phyloP scores from a whole-genome alignment of 441 rosid genomes.

The Viola pubescens region DNA sequence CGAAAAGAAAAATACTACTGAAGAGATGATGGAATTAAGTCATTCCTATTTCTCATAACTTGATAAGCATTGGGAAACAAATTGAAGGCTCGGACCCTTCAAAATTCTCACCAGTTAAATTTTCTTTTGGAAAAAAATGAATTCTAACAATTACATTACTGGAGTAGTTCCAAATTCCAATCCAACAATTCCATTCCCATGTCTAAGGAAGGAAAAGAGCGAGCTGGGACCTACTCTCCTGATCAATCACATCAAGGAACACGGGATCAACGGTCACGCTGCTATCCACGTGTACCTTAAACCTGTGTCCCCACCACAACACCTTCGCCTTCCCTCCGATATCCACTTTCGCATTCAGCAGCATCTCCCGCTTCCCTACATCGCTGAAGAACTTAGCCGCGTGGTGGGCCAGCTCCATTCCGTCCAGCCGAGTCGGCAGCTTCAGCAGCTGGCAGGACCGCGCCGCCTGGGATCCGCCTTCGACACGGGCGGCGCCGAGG shows the following conservation, averaged over 20 bases:
- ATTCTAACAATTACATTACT: not conserved
- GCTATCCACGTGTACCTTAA: conserved; percentile 71
- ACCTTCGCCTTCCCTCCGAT: conserved; percentile 66
- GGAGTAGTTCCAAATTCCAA: too few species aligned
- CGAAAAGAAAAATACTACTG: too few species aligned
- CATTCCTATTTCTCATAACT: too few species aligned
- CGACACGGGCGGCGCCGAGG: conserved; percentile 58
- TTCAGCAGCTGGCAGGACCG: conserved; percentile 55
- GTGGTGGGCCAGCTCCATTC: conserved; percentile 72
- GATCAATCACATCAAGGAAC: conserved; percentile 67
- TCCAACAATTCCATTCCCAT: not conserved
- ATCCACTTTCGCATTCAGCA: conserved; percentile 52
- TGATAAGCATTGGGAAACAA: too few species aligned
- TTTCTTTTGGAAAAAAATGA: too few species aligned
- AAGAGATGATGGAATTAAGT: too few species aligned
- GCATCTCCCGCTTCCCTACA: conserved; percentile 70
- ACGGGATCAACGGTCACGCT: conserved; percentile 73
- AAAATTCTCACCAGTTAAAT: too few species aligned
- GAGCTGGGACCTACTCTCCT: conserved; percentile 55
- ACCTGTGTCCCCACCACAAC: conserved; percentile 70
- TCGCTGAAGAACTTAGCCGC: conserved; percentile 54
- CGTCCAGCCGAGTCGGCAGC: conserved; percentile 61
- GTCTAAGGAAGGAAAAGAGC: conserved; percentile 32
- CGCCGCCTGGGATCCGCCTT: conserved; percentile 64
- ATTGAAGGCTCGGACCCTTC: too few species aligned